A percentile compares a stretch with the other conserved stretches of the same genome.
Conservation (phyloP, 805 yeast species). For the Alloascoidea hylecoeti region DNA sequence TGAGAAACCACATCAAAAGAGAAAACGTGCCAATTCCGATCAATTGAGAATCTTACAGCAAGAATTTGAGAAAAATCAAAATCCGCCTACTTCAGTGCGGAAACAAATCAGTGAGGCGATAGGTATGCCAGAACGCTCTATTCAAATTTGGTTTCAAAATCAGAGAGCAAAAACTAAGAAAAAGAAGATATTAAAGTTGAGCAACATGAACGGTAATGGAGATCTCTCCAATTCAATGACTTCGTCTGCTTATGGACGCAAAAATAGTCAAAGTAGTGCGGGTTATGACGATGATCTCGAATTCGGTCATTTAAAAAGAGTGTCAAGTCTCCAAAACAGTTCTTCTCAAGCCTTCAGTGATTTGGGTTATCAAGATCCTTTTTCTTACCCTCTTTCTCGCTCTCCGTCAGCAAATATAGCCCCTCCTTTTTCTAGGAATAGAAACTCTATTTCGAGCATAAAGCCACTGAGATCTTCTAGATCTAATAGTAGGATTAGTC, state of each 20-base stretch:
- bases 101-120: constrained; percentile 57
- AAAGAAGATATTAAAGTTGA: constrained; percentile 8
- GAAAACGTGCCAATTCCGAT: constrained; percentile 72
- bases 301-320: neutral
- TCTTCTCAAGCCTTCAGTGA: neutral
- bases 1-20: constrained; percentile 24
- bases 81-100: constrained; percentile 54
- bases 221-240: neutral
- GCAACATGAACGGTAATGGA: neutral
- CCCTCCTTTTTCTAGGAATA: neutral
- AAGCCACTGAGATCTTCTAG: neutral
- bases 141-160: constrained; percentile 89
- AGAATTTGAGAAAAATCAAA: constrained; percentile 61
- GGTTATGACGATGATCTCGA: neutral
- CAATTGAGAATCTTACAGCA: constrained; percentile 51
- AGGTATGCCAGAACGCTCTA: constrained; percentile 78
- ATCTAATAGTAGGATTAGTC: neutral
- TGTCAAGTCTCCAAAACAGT: neutral
- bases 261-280: neutral
- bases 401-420: neutral
- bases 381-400: neutral
- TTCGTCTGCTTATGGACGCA: neutral
- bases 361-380: neutral
- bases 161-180: constrained; percentile 37
- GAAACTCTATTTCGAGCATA: constrained; percentile 1